Evolutionary conservation across 805 yeast species (phyloP), one percentile per base, ranked within the genome.

Genomic region (Candida endomychidarum): DNA sequence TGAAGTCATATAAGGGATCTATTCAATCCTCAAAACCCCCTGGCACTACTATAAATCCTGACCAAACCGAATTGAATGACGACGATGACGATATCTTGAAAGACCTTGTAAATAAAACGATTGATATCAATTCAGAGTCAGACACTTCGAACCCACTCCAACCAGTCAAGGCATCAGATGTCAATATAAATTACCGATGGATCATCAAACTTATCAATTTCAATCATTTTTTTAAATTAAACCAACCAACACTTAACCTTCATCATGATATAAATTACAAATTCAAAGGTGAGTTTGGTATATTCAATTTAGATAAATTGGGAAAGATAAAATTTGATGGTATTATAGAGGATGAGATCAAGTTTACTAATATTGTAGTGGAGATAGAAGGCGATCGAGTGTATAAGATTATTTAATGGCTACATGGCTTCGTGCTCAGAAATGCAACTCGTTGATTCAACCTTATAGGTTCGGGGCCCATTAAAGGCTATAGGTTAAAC

Each of bases 241-340:
- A 44, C 18, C 48, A 44, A 24, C 51, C 51, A 6, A n/a, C 32
- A 4, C 17, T 47, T 4, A 27, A 39, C 4, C 35, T 41, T 22
- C 22, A 33, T 16, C 29, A 41, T 33, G 50, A 41, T 25, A 14
- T 47, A 2, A 37, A 31, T 18, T 43, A 41, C 14, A 3, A 17
- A 9, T 46, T 46, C 31, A 34, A 21, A 14, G 47, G 50, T 10
- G 47, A 46, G 20, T 41, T 22, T 27, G 40, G 34, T 9, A 22
- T 46, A 7, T 38, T 19, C 24, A 42, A 47, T 16, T 33, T 42
- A 11, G 20, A 26, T 11, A 17, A 29, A 5, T 27, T 34, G 7
- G 50, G 50, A 11, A 43, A 40, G 18, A 38, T 47, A 4, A 34
- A 27, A 12, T 45, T 41, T 15, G 34, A 35, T 16, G 50, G 50